A percentile compares a stretch with the other conserved stretches of the same genome.
These are phyloP conservation scores for Petasospora rhodanensis DNA, from an alignment of 1,139 yeast genomes.

Conservation along the genomic window DNA sequence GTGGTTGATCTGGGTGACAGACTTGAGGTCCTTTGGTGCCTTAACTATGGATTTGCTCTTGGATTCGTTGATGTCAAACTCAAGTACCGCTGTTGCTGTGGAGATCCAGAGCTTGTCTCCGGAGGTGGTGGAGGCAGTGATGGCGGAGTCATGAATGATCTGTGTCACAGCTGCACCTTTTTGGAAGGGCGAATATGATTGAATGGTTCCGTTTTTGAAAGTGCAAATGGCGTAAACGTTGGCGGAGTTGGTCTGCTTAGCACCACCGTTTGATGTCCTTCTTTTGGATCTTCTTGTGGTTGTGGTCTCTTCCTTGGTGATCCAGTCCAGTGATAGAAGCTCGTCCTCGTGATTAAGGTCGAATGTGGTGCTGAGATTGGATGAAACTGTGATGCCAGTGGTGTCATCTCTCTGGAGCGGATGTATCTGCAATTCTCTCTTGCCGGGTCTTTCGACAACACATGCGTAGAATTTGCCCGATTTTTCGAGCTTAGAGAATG, in stretches of 20 bases:
- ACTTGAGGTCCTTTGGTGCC: conserved; percentile 11
- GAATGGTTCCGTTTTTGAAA: conserved; percentile 36
- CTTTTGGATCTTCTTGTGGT: conserved; percentile 17
- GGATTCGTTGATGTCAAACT: conserved; percentile 25
- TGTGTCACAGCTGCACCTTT: conserved; percentile 34
- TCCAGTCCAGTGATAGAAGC: conserved; percentile 27
- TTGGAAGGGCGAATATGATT: conserved; percentile 39
- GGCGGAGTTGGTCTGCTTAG: conserved; percentile 1
- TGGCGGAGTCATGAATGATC: no score
- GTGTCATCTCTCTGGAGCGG: conserved; percentile 16
- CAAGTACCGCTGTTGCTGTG: conserved; percentile 23
- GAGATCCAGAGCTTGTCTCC: conserved; percentile 24
- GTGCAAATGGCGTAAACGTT: conserved; percentile 33
- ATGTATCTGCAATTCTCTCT: conserved; percentile 26
- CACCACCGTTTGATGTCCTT: conserved; percentile 11
- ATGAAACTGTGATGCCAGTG: not conserved
- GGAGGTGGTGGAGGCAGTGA: conserved; percentile 22
- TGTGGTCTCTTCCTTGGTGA: conserved; percentile 10
- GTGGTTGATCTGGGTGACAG: conserved; percentile 2
- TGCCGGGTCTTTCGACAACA: conserved; percentile 18
- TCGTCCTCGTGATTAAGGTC: conserved; percentile 28
- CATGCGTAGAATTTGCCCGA: conserved; percentile 16
- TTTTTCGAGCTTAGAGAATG: no score
- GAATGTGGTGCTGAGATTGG: conserved; percentile 19
- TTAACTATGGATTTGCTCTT: conserved; percentile 18